Base-by-base conservation (phyloP, 805 yeast genomes). In the Priceomyces carsonii region DNA sequence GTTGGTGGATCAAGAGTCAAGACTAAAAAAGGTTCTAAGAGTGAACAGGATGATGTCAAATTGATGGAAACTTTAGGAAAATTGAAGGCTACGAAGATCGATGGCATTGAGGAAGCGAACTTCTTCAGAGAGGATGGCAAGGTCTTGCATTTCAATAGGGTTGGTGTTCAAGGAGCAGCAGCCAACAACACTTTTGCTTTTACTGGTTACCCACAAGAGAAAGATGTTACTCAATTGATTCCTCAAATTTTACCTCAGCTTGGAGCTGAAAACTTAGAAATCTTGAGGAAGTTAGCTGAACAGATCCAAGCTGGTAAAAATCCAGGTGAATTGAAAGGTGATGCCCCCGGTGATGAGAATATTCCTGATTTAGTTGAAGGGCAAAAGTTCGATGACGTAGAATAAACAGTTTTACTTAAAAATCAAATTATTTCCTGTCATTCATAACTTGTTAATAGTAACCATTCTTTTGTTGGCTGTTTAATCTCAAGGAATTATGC, bases 91-190 rank as follows among this genome's bases (percentile, higher is more conserved):
- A 86, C 84, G 69, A 84, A 88, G 57, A 71, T 91, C 54, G 89
- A 85, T 51, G 88, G 85, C 58, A 82, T 91, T 57, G 95, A 88
- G 66, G 97, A 91, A 76, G 98, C 96, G 59, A 91, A 90, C 80
- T 86, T 91, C 77, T 90, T 93, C 85, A 85, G 77, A 69, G 96
- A 88, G 48, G 96, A 91, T 67, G 97, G 97, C 62, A 84, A 82
- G 63, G 96, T 93, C 48, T 73, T 91, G 69, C 96, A 91, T 75
- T 88, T 93, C 79, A 81, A 85, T 77, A 84, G 93, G 69, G 96
- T 93, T 51, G 95, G 93, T 71, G 93, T 90, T 48, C 97, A 91
- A 75, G 86, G 86, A 53, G 88, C 96, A 55, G 81, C 86, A 55
- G 83, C 82, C 57, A 75, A 83, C 77, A 90, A 91, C 81, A 85